Evolutionary conservation across 768 basidiomycete genomes (phyloP).

Genomic region (Amylocystis lapponica): DNA sequence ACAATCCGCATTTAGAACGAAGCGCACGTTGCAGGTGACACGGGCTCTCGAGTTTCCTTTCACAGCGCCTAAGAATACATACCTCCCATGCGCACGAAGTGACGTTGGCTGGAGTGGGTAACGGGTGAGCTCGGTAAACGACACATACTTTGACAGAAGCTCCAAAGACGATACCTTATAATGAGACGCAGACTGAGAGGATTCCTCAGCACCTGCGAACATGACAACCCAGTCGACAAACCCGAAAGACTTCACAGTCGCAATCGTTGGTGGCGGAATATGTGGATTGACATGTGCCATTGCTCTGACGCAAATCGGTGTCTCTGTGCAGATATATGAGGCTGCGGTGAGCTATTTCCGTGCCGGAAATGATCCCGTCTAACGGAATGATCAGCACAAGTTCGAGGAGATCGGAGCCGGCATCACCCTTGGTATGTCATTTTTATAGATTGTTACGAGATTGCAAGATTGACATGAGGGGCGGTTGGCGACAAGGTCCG

Average conservation of each 20-base stretch:
- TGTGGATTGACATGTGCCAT: slow-evolving; percentile 46
- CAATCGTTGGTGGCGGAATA: slow-evolving; percentile 53
- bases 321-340: slow-evolving; percentile 47
- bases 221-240: neutral
- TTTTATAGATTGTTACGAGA: neutral
- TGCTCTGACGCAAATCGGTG: slow-evolving; percentile 35
- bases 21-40: too few species aligned
- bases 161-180: too few species aligned
- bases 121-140: too few species aligned
- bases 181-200: too few species aligned
- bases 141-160: too few species aligned
- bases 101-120: too few species aligned
- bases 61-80: too few species aligned
- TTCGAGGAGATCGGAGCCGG: slow-evolving; percentile 54
- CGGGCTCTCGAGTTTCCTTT: too few species aligned
- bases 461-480: neutral
- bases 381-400: slow-evolving; percentile 26
- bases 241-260: slow-evolving; percentile 36
- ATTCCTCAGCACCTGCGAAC: too few species aligned
- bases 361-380: neutral
- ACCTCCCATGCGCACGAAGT: too few species aligned
- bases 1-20: too few species aligned
- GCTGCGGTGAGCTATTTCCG: slow-evolving; percentile 45
- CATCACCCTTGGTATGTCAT: slow-evolving; percentile 39
- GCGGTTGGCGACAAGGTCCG: slow-evolving; percentile 29